These are phyloP conservation scores for Andrographis paniculata DNA, from an alignment of 305 asterid genomes.

Conservation along the genomic window DNA sequence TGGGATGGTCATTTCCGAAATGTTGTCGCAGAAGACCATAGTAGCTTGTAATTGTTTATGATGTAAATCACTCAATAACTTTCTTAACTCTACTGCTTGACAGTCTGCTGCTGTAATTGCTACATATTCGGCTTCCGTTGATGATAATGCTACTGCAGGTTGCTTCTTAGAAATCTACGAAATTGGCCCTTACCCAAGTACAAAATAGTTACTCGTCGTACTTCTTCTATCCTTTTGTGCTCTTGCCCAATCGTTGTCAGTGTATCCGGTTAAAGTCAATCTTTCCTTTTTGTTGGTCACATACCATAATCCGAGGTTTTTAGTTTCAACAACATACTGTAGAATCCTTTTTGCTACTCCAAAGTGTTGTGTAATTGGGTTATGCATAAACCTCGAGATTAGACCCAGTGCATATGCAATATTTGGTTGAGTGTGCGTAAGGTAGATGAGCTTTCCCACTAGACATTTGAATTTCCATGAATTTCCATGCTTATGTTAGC, in stretches of 20 bases:
- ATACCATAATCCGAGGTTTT: no score
- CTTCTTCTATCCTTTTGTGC: no score
- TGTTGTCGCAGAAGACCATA: background rate
- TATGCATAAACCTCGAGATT: background rate
- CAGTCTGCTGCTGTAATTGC: no score
- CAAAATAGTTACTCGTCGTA: background rate
- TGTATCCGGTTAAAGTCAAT: no score
- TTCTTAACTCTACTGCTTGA: background rate
- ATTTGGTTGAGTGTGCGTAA: background rate
- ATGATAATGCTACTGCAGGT: no score
- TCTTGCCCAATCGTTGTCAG: no score
- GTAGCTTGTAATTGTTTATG: background rate
- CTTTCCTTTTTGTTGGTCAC: no score
- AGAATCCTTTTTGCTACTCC: background rate
- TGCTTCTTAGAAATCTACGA: background rate
- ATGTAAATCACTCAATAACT: background rate
- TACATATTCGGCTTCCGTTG: no score
- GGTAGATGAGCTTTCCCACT: background rate
- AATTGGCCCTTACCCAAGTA: background rate
- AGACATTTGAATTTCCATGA: no score
- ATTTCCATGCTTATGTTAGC: background rate
- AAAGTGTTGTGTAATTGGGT: background rate
- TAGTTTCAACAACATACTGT: background rate
- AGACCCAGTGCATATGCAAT: background rate
- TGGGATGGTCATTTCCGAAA: background rate